Conservation (phyloP, 768 basidiomycete genomes). For the Podaxis carcinomalis region DNA sequence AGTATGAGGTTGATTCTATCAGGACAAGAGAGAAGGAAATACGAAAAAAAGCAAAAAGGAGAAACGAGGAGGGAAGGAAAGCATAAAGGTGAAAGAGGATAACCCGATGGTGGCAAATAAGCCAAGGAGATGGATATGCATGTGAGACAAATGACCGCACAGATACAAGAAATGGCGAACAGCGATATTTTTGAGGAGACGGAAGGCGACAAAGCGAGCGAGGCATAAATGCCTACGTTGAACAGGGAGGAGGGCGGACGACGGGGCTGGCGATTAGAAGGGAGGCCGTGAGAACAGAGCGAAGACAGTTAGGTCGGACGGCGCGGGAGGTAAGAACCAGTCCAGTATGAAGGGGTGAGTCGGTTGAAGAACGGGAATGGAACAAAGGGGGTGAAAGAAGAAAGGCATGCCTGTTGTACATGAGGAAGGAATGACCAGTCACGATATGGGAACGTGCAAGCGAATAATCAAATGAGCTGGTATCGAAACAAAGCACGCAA, state of each 20-base stretch:
- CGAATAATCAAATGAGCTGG: slow-evolving; percentile 6
- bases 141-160: slow-evolving; percentile 12
- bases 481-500: slow-evolving; percentile 8
- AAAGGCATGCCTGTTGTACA: slow-evolving; percentile 7
- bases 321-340: neutral
- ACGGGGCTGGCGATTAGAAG: neutral
- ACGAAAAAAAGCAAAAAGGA: slow-evolving; percentile 1
- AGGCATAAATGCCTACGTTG: neutral
- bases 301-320: neutral
- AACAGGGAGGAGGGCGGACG: neutral
- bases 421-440: neutral
- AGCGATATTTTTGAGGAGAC: slow-evolving; percentile 1
- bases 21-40: neutral
- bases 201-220: neutral
- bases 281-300: neutral
- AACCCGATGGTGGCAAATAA: neutral
- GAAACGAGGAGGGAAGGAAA: slow-evolving; percentile 11
- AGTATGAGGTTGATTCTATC: slow-evolving; percentile 6
- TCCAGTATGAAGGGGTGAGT: neutral
- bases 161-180: slow-evolving; percentile 9
- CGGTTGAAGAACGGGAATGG: neutral
- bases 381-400: neutral
- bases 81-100: slow-evolving; percentile 1
- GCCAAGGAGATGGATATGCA: neutral
- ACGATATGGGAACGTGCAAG: slow-evolving; percentile 2